Evolutionary conservation across 2,329 filamentous ascomycete species (phyloP), one percentile per base, ranked within the genome.

Genomic region (Calonectria pseudoturangicola): DNA sequence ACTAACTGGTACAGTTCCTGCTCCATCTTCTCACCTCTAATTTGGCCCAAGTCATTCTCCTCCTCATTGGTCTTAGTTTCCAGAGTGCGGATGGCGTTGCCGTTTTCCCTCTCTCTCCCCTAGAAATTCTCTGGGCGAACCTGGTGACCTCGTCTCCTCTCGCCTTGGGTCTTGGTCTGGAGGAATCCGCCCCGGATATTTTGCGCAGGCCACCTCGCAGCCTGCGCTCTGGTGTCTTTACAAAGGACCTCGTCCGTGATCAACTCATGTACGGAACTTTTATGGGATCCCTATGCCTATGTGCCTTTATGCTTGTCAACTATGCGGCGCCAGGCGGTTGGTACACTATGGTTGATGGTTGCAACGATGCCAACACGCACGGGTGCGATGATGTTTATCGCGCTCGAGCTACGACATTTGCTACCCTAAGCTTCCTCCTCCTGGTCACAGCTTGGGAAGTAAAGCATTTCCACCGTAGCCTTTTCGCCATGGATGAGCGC

Each of bases 71-170:
- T 62, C 88, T 95, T 6, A 89, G 89, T 0, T 94, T 94, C 85
- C 92, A 92, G 82, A 93, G 94, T 77, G 76, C 74, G 0, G 81
- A 86, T 2, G 85, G 86, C 15, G 84, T 90, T 18, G 93, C 92
- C 0, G 90, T 94, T 16, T 94, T 94, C 79, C 93, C 93, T 0
- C 86, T 95, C 16, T 92, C 92, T 0, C 93, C 93, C 0, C 88
- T 95, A 4, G 92, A 95, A 80, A 94, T 94, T 78, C 88, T 95
- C 39, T 95, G 93, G 93, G 92, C 93, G 74, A 95, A 94, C 81
- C 90, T 95, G 79, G 89, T 94, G 66, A 95, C 93, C 1, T 93
- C 92, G 1, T 93, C 91, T 8, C 90, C 94, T 76, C 88, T 93
- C 1, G 93, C 93, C 50, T 91, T 95, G 77, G 93, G 93, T 66